Conservation (phyloP, 2,329 filamentous ascomycete genomes). For the Arthroderma uncinatum region DNA sequence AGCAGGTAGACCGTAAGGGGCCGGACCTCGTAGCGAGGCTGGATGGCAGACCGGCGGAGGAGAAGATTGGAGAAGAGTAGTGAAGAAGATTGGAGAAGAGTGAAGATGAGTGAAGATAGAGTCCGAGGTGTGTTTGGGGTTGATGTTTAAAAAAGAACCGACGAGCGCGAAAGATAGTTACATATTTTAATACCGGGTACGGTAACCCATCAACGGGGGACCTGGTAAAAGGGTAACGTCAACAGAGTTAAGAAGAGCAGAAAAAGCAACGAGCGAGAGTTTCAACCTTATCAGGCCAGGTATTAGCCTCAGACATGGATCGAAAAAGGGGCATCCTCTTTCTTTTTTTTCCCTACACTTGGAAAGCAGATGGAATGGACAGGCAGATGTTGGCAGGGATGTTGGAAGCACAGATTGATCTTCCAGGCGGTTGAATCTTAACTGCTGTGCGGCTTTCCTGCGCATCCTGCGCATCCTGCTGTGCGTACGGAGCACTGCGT, state of each 20-base stretch:
- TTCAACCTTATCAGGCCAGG: neutral
- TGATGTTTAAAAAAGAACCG: conserved; percentile 3
- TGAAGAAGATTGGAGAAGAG: neutral
- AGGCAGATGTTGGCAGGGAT: no score
- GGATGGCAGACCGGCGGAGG: no score
- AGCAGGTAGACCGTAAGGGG: no score
- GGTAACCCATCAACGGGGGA: conserved; percentile 3
- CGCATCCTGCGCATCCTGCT: neutral
- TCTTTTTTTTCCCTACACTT: neutral
- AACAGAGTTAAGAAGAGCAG: neutral
- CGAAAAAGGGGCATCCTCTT: neutral
- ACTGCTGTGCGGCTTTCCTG: neutral
- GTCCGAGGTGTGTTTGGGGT: neutral
- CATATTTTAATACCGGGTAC: neutral
- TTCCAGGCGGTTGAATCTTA: neutral
- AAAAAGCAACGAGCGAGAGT: neutral
- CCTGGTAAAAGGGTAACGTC: neutral
- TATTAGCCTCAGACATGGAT: conserved; percentile 2
- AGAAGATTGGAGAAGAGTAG: neutral
- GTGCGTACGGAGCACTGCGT: neutral
- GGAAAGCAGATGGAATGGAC: no score
- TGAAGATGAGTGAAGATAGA: neutral
- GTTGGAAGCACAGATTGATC: conserved; percentile 1
- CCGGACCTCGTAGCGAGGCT: no score
- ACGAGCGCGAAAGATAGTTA: neutral